Base-by-base conservation (phyloP, 31 red algal species). In the Porphyra umbilicalis region DNA sequence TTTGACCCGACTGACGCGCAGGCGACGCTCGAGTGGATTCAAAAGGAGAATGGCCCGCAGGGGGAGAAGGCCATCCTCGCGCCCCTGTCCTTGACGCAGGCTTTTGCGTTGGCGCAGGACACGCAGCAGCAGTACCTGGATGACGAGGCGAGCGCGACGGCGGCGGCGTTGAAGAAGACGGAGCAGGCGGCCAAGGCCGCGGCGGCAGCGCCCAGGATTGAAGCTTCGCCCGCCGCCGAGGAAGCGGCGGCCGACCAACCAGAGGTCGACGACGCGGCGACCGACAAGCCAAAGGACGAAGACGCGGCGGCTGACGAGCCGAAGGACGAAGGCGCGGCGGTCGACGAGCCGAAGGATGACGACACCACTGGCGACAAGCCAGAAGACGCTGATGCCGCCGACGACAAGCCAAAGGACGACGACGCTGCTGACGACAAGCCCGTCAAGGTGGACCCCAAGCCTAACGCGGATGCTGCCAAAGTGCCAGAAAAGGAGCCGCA, bases 71-170 rank as follows among this genome's bases (percentile, higher is more conserved):
- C 97, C 38, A 80, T 82, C 74, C 86, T 99, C 39, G 91, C 96
- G 81, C 92, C 93, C 44, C 88, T 99, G 46, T 90, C 89, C 34
- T 75, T 99, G 39, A 57, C 93, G 67, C 97, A 96, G 76, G 97
- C 94, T 3, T 92, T 99, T 38, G 86, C 85, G 75, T 82, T 99
- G 18, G 97, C 94, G 34, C 94, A 94, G 78, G 94, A 99, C 76
- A 94, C 94, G 35, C 97, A 99, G 85, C 86, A 94, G 75, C 91
- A 96, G 83, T 96, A 92, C 75, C 90, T 92, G 75, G 94, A 96
- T 36, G 94, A 96, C 71, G 88, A 88, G 31, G 89, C 84, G 20
- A 89, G 83, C 80, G 92, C 92, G 32, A 91, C 89, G 76, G 91
- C 88, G 13, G 90, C 88, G 79, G 87, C 88, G 79, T 30, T 33